Evolutionary conservation across 2,329 filamentous ascomycete species (phyloP), one percentile per base, ranked within the genome.

Genomic region (Alternaria gansuensis): DNA sequence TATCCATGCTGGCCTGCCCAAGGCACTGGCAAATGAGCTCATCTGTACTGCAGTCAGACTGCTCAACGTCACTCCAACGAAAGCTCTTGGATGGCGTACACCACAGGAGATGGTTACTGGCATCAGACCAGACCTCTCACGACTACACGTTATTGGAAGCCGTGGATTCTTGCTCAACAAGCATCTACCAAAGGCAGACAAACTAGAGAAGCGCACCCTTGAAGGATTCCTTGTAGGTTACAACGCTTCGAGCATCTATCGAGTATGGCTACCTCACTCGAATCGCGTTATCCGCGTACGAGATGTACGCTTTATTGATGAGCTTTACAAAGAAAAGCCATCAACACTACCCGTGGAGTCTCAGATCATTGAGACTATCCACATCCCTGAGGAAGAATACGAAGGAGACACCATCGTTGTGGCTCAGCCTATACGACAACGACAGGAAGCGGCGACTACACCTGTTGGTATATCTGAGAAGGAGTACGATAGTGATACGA

Each of bases 201-300:
- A 59, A 34, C 54, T 62, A 3, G 26, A 37, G 44, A 13, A 55
- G 1, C 40, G 59, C 28, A 63, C 54, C 8, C 31, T 60, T 21
- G 34, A 65, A 39, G 60, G 62, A 8, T 65, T 65, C 21, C 49
- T 67, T 11, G 43, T 65, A 37, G 53, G 62, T 33, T 63, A 65
- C 33, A 52, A 67, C 34, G 40, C n/a, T n/a, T n/a, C n/a, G n/a
- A n/a, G n/a, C n/a, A n/a, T n/a, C n/a, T n/a, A n/a, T n/a, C n/a
- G n/a, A n/a, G n/a, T n/a, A n/a, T n/a, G n/a, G n/a, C n/a, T n/a
- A n/a, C n/a, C n/a, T n/a, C n/a, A n/a, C n/a, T 41, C 17, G 13
- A 40, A 62, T 24, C n/a, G 39, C 8, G 50, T 60, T 17, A 54
- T 63, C 11, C 49, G 53, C 4, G 29, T 46, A 11, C 14, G 60